Conservation (phyloP, 2,329 filamentous ascomycete species). For the Cercospora brassicicola region DNA sequence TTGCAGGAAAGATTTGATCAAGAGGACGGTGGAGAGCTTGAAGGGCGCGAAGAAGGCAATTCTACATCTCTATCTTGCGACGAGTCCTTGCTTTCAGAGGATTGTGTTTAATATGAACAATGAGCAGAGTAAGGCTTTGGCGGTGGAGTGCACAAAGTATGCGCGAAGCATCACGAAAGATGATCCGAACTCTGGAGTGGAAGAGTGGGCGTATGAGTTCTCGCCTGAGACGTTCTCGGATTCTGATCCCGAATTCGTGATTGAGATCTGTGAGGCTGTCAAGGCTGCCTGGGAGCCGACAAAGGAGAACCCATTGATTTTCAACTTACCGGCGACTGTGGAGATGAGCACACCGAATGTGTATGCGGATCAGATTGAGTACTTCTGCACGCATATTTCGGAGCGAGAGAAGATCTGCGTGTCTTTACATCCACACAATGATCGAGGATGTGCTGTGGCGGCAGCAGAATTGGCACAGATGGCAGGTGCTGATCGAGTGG, state of each 20-base stretch:
- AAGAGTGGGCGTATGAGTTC: constrained; percentile 78
- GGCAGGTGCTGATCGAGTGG: constrained; percentile 91
- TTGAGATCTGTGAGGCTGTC: constrained; percentile 86
- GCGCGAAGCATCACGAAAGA: constrained; percentile 88
- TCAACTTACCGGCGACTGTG: constrained; percentile 94
- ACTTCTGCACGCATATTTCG: constrained; percentile 82
- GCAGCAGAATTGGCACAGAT: constrained; percentile 92
- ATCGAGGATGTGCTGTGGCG: constrained; percentile 84
- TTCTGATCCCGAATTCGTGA: constrained; percentile 76
- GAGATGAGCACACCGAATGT: constrained; percentile 94
- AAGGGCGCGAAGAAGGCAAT: constrained; percentile 90
- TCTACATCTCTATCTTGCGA: constrained; percentile 93
- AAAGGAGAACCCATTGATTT: constrained; percentile 79
- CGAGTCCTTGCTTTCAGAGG: constrained; percentile 89
- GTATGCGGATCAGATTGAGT: constrained; percentile 94
- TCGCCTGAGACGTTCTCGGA: constrained; percentile 89
- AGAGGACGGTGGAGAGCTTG: constrained; percentile 82
- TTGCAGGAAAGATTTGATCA: constrained; percentile 87
- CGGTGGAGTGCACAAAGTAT: constrained; percentile 80
- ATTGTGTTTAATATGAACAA: constrained; percentile 88
- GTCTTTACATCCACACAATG: constrained; percentile 91
- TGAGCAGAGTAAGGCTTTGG: constrained; percentile 76
- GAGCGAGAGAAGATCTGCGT: constrained; percentile 86
- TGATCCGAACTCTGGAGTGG: constrained; percentile 57
- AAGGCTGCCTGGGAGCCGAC: constrained; percentile 89